A percentile compares a stretch with the other conserved stretches of the same genome.
Conservation (phyloP, 768 basidiomycete species). For the Asterophora parasitica region DNA sequence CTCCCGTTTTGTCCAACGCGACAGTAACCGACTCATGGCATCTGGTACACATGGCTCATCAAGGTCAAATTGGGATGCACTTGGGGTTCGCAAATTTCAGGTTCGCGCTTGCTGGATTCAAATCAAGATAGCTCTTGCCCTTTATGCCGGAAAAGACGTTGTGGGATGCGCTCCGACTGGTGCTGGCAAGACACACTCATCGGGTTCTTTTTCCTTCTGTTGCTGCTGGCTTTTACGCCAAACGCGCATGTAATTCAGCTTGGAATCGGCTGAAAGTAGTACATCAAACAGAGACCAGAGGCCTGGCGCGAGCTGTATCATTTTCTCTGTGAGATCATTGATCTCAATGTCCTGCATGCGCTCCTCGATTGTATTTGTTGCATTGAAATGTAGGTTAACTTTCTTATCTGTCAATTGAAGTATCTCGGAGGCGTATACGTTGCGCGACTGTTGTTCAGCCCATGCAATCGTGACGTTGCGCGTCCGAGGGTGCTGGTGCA, state of each 20-base stretch:
- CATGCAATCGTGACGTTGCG: neutral
- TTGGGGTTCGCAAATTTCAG: no score
- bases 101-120: no score
- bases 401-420: neutral
- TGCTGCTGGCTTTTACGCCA: no score
- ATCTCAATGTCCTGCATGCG: neutral
- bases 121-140: no score
- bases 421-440: neutral
- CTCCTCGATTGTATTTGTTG: neutral
- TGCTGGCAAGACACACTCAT: no score
- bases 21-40: no score
- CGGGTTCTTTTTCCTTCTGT: no score
- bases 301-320: neutral
- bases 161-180: no score
- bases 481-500: neutral
- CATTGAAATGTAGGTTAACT: conserved; percentile 1
- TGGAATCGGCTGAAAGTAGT: neutral
- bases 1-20: no score
- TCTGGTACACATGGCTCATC: no score
- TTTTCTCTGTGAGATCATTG: neutral
- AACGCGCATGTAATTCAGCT: neutral
- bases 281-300: conserved; percentile 1
- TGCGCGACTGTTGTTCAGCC: neutral
- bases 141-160: no score
- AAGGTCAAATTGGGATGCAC: no score